A percentile compares a stretch with the other conserved stretches of the same genome.
Evolutionary conservation across 2,329 filamentous ascomycete genomes (phyloP).

Genomic region (Aspergillus hiratsukae): DNA sequence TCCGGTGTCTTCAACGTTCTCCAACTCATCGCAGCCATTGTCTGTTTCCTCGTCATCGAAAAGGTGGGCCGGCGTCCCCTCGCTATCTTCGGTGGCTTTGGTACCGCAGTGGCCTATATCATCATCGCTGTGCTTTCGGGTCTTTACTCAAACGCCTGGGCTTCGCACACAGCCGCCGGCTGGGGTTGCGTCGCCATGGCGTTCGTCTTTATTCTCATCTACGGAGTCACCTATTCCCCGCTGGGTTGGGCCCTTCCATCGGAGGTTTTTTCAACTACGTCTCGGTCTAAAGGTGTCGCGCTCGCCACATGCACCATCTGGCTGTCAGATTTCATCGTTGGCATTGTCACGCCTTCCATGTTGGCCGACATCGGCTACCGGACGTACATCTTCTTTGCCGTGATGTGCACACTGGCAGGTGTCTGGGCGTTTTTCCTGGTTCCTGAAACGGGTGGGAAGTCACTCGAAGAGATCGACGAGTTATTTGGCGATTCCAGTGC

Average conservation of each 20-base stretch:
- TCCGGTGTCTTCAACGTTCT: constrained; percentile 31
- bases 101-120: constrained; percentile 23
- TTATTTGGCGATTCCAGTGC: constrained; percentile 20
- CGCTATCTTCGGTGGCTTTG: constrained; percentile 21
- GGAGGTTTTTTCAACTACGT: constrained; percentile 32
- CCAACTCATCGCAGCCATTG: constrained; percentile 26
- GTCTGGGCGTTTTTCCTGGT: constrained; percentile 49
- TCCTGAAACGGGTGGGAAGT: constrained; percentile 52
- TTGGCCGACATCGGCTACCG: constrained; percentile 50
- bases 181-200: constrained; percentile 15
- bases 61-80: constrained; percentile 23
- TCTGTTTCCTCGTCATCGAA: constrained; percentile 27
- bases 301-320: constrained; percentile 32
- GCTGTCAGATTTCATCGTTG: constrained; percentile 41
- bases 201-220: constrained; percentile 14
- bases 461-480: constrained; percentile 50
- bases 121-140: constrained; percentile 25
- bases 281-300: constrained; percentile 34
- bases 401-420: constrained; percentile 44
- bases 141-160: constrained; percentile 17
- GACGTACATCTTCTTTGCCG: constrained; percentile 53
- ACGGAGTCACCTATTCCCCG: constrained; percentile 27
- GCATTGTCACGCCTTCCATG: constrained; percentile 59
- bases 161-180: constrained; percentile 14
- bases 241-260: constrained; percentile 35